Evolutionary conservation across 306 rosid species (phyloP), one percentile per base, ranked within the genome.

Genomic region (Sechiopsis laciniata): DNA sequence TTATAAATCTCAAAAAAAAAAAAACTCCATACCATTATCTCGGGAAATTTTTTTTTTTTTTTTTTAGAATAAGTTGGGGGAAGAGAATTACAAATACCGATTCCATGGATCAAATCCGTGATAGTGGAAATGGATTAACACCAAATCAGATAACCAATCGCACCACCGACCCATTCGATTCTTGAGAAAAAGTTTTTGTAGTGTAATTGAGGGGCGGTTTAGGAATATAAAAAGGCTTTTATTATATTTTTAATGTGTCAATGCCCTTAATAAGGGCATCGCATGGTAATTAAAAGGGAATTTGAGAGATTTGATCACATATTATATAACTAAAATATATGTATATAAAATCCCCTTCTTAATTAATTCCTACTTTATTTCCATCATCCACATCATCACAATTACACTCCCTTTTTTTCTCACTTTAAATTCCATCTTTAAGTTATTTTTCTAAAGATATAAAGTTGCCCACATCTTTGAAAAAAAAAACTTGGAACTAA

Each of bases 351-450:
- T 24, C 40, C 17, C 65, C 17, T 11, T 21, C 63, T 57, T 57
- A 57, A 59, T 21, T 57, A 57, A 59, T 22, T 24, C 42, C 15
- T 13, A 12, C 65, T 59, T 59, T 59, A 59, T 13, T 59, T 24
- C 17, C 19, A 59, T 59, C 11, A 58, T 0, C 16, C n/a, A 22
- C 66, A 5, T 15, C 20, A 15, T 61, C 19, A 61, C 10, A 29
- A 29, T 14, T 29, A 15, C 68, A 22, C 37, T 26, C 32, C 65
- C 24, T 58, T 58, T 40, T 24, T 51, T 51, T 53, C 67, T 15
- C 20, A 61, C 67, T 61, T 61, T 61, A 61, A 61, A 29, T 61
- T 61, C 48, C 48, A 61, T 32, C 68, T 61, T 55, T 61, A 61
- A 14, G 8, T 60, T 60, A 61, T 14, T 29, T 29, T 29, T 29